phyloP scores from a whole-genome alignment of 495 filamentous ascomycete species.

The Neohortaea acidophila region DNA sequence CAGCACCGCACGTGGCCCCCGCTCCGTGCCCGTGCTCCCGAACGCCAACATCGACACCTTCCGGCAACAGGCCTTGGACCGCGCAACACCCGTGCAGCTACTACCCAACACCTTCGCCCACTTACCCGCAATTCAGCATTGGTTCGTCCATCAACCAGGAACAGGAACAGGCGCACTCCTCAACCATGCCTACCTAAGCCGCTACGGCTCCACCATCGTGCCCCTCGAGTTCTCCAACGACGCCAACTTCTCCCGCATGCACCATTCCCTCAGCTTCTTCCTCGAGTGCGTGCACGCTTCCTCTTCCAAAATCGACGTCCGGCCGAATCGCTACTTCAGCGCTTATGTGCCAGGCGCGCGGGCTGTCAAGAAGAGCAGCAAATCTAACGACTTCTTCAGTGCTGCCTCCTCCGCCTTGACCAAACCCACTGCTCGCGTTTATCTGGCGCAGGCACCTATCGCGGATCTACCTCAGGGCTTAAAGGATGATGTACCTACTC shows the following conservation, averaged over 20 bases:
- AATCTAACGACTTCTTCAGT: slow-evolving; percentile 17
- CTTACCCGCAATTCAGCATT: slow-evolving; percentile 38
- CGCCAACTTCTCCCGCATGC: slow-evolving; percentile 36
- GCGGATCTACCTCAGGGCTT: slow-evolving; percentile 45
- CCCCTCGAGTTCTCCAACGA: slow-evolving; percentile 41
- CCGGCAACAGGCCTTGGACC: slow-evolving; percentile 33
- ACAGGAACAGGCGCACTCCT: slow-evolving; percentile 19
- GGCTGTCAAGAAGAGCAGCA: slow-evolving; percentile 6
- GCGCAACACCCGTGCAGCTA: slow-evolving; percentile 34
- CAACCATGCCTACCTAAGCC: slow-evolving; percentile 35
- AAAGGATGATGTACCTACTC: slow-evolving; percentile 51
- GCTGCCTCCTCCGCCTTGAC: slow-evolving; percentile 4
- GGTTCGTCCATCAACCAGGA: slow-evolving; percentile 31
- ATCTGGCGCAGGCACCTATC: slow-evolving; percentile 73
- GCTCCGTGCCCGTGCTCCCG: slow-evolving; percentile 8
- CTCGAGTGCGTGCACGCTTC: slow-evolving; percentile 31
- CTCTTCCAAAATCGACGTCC: slow-evolving; percentile 4
- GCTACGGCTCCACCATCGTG: slow-evolving; percentile 37
- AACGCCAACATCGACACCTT: slow-evolving; percentile 30
- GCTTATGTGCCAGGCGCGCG: slow-evolving; percentile 12
- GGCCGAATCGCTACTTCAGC: slow-evolving; percentile 14
- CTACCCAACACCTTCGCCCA: slow-evolving; percentile 31
- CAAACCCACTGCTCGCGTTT: slow-evolving; percentile 32
- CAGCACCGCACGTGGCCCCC: too few species aligned
- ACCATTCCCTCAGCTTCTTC: slow-evolving; percentile 43